Percentiles rank a stretch among this genome's conserved stretches.
Conservation (phyloP, 1,284 basidiomycete genomes). For the Rhodotorula sp. region DNA sequence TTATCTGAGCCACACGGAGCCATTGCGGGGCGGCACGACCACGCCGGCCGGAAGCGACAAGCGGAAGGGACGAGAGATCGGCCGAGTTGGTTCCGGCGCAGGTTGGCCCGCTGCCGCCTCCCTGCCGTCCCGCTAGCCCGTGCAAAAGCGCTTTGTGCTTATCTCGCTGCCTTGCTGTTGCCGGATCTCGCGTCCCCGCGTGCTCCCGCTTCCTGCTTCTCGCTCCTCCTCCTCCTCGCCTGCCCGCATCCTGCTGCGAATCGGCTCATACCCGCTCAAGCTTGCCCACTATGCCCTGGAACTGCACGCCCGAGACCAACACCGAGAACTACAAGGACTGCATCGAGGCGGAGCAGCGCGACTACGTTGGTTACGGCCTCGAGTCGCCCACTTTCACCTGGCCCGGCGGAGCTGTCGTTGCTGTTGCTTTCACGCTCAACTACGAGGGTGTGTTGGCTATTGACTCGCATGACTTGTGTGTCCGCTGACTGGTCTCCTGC, state of each 20-base stretch:
- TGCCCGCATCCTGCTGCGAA: neutral
- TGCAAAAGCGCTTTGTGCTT: too few species aligned
- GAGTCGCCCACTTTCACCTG: constrained; percentile 33
- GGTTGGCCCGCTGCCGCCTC: too few species aligned
- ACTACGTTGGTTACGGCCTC: constrained; percentile 43
- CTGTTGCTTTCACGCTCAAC: constrained; percentile 43
- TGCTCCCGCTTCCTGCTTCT: neutral
- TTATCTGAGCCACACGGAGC: too few species aligned
- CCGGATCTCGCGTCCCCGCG: neutral
- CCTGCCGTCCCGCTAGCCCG: too few species aligned
- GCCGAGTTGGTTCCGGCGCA: too few species aligned
- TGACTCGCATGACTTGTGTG: too few species aligned
- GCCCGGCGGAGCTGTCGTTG: constrained; percentile 40
- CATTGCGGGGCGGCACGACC: too few species aligned
- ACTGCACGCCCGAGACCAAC: constrained; percentile 1
- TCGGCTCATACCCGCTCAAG: neutral
- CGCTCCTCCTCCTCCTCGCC: neutral
- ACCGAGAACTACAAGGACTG: neutral
- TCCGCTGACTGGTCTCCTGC: neutral
- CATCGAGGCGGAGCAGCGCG: constrained; percentile 34
- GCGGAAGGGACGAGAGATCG: too few species aligned
- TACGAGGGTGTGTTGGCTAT: constrained; percentile 9
- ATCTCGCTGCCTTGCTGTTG: neutral
- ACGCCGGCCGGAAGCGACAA: too few species aligned
- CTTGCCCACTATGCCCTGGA: neutral